These are phyloP conservation scores for Dujonia santamariae DNA, from an alignment of 1,139 yeast species.

Conservation along the genomic window DNA sequence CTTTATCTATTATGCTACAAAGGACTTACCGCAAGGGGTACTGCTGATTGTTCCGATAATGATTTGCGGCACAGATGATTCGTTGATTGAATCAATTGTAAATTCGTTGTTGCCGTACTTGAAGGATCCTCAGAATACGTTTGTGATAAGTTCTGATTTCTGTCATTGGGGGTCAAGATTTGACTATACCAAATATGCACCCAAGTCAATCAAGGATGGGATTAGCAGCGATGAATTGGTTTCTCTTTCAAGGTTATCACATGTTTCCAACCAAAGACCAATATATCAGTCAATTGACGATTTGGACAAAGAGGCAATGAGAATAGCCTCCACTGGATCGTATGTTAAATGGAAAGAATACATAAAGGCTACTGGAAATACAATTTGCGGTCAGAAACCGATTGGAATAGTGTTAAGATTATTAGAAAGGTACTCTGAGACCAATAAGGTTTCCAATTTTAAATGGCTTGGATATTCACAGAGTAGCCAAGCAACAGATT, in stretches of 20 bases:
- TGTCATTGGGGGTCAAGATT: slow-evolving; percentile 95
- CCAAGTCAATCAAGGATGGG: slow-evolving; percentile 13
- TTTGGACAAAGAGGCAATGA: slow-evolving; percentile 71
- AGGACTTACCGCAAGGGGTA: slow-evolving; percentile 30
- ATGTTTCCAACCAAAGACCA: slow-evolving; percentile 23
- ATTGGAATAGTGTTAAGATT: slow-evolving; percentile 59
- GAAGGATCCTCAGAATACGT: slow-evolving; percentile 55
- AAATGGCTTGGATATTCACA: slow-evolving; percentile 84
- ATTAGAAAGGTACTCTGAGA: slow-evolving; percentile 31
- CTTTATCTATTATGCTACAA: slow-evolving; percentile 51
- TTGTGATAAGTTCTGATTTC: slow-evolving; percentile 85
- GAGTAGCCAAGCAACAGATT: slow-evolving; percentile 52
- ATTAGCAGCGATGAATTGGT: slow-evolving; percentile 8
- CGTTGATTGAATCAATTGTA: slow-evolving; percentile 46
- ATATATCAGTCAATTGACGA: slow-evolving; percentile 71
- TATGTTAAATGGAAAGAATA: slow-evolving; percentile 64
- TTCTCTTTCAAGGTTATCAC: neutral
- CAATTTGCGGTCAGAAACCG: slow-evolving; percentile 93
- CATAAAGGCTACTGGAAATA: slow-evolving; percentile 69
- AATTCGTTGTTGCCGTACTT: slow-evolving; percentile 52
- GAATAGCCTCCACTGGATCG: slow-evolving; percentile 52
- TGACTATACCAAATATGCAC: slow-evolving; percentile 63
- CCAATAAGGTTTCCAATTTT: slow-evolving; percentile 23
- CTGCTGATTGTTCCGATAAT: slow-evolving; percentile 75
- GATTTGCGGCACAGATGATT: slow-evolving; percentile 60